Conservation (phyloP, 2,329 filamentous ascomycete species). For the Verticillium tricorpus region DNA sequence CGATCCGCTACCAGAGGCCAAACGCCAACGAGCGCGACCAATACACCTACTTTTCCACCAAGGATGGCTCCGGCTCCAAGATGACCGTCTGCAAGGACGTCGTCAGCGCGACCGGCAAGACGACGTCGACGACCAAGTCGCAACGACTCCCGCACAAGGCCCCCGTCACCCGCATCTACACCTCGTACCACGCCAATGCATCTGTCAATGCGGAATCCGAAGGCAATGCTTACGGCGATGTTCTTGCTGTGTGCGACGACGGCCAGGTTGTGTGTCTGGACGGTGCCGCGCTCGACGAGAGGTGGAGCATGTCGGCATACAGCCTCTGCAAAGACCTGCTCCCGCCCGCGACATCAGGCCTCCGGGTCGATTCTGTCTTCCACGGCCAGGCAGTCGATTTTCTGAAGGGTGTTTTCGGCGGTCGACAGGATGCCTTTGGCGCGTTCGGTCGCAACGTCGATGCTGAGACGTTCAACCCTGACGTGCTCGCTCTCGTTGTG, state of each 20-base stretch:
- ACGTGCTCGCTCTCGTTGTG: conserved; percentile 51
- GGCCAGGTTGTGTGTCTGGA: conserved; percentile 59
- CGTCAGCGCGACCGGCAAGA: conserved; percentile 45
- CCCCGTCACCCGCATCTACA: conserved; percentile 39
- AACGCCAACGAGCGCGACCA: conserved; percentile 45
- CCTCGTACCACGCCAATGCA: conserved; percentile 19
- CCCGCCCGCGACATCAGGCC: conserved; percentile 22
- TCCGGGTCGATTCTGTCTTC: conserved; percentile 46
- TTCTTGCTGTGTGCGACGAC: conserved; percentile 55
- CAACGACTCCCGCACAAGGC: conserved; percentile 24
- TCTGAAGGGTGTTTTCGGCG: conserved; percentile 50
- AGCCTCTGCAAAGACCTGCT: conserved; percentile 36
- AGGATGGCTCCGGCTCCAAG: conserved; percentile 39
- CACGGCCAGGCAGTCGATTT: conserved; percentile 43
- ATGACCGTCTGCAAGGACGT: conserved; percentile 57
- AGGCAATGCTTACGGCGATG: conserved; percentile 17
- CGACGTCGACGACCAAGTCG: conserved; percentile 44
- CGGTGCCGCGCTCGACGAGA: conserved; percentile 45
- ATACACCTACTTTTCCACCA: conserved; percentile 57
- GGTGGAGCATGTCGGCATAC: conserved; percentile 41
- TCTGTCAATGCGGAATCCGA: background rate
- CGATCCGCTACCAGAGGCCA: conserved; percentile 47
- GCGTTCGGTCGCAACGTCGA: conserved; percentile 44
- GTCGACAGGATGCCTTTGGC: conserved; percentile 46
- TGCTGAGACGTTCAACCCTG: conserved; percentile 39